Percentiles rank a stretch among this genome's conserved stretches.
Conservation (phyloP, 768 basidiomycete species). For the Naganishia onofrii region DNA sequence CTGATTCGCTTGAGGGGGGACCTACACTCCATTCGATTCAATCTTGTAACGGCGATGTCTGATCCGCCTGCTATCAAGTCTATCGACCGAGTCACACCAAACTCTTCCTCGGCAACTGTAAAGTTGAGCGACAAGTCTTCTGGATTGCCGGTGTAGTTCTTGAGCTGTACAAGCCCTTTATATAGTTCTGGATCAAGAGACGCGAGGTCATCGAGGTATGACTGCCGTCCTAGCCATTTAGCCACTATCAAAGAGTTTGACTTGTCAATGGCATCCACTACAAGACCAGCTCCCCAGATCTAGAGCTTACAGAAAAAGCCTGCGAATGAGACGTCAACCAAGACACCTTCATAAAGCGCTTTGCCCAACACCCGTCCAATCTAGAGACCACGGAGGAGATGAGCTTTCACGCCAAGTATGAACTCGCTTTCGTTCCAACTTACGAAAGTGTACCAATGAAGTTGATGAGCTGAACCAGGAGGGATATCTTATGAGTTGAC, state of each 20-base stretch:
- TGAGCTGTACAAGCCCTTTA: slow-evolving; percentile 84
- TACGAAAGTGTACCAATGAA: slow-evolving; percentile 81
- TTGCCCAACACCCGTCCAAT: slow-evolving; percentile 92
- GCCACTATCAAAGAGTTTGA: slow-evolving; percentile 54
- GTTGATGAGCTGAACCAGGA: slow-evolving; percentile 61
- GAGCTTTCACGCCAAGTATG: not conserved
- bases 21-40: slow-evolving; percentile 68
- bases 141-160: slow-evolving; percentile 79
- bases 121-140: slow-evolving; percentile 90
- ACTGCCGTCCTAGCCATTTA: slow-evolving; percentile 74
- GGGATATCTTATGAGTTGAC: not conserved
- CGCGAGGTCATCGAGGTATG: slow-evolving; percentile 85
- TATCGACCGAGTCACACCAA: slow-evolving; percentile 70
- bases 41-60: slow-evolving; percentile 77
- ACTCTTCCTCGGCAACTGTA: slow-evolving; percentile 81
- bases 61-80: slow-evolving; percentile 79
- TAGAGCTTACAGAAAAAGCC: slow-evolving; percentile 68
- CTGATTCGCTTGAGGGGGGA: not conserved
- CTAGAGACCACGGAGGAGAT: slow-evolving; percentile 22
- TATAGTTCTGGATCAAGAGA: slow-evolving; percentile 91
- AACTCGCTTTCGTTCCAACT: not conserved
- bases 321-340: slow-evolving; percentile 92
- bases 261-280: too few relatives aligned
- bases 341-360: slow-evolving; percentile 91
- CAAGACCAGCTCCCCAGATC: slow-evolving; percentile 54